Evolutionary conservation across 352 stramenopile species (phyloP).

Genomic region (Phytophthora fragariae): DNA sequence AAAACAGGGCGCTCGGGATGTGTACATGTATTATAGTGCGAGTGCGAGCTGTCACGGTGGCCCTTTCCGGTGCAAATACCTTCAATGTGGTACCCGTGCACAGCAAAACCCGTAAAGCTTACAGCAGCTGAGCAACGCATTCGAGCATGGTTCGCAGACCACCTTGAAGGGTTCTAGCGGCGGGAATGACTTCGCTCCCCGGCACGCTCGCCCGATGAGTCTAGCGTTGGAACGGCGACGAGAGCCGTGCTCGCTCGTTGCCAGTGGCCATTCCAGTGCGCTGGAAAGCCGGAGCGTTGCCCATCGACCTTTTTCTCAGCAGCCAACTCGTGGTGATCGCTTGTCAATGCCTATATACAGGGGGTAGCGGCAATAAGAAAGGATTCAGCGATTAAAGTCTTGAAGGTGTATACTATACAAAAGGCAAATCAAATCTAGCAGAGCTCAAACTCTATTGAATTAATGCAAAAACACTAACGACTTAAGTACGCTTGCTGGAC

Average conservation of each 20-base stretch:
- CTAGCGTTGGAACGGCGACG: conserved; percentile 20
- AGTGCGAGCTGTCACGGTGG: no score
- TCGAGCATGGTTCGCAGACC: conserved; percentile 19
- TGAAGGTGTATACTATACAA: no score
- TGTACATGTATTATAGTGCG: no score
- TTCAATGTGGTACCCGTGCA: background rate
- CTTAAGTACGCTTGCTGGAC: no score
- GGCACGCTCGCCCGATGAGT: conserved; percentile 9
- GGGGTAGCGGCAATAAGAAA: no score
- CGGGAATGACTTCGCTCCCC: conserved; percentile 16
- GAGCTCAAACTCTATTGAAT: no score
- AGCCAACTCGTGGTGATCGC: conserved; percentile 14
- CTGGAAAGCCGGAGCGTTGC: conserved; percentile 21
- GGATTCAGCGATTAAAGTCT: no score
- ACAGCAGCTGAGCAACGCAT: conserved; percentile 8
- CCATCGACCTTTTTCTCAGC: conserved; percentile 26
- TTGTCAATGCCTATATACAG: background rate
- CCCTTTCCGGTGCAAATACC: background rate
- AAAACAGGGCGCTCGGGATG: background rate
- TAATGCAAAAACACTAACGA: no score
- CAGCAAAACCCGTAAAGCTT: background rate
- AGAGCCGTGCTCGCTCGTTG: background rate
- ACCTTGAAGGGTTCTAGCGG: conserved; percentile 32
- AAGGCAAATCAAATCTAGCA: no score
- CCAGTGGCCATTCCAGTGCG: conserved; percentile 25